Conservation (phyloP, 805 yeast species). For the Alloascoidea africana region DNA sequence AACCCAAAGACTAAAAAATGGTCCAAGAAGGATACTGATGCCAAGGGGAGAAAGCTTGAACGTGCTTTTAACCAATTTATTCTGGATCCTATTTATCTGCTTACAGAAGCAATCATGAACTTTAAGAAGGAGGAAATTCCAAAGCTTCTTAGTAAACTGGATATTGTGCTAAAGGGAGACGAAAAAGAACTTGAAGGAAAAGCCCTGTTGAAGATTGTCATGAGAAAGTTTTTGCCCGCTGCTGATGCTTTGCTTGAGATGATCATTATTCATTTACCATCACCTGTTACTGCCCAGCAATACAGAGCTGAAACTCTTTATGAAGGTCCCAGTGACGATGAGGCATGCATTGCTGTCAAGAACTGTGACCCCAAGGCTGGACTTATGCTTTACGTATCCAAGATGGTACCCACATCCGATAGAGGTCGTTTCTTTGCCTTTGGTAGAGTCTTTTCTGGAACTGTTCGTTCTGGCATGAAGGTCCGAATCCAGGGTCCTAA, state of each 20-base stretch:
- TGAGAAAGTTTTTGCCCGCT: constrained; percentile 99
- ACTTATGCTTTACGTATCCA: constrained; percentile 97
- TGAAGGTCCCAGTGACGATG: constrained; percentile 94
- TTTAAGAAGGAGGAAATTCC: constrained; percentile 97
- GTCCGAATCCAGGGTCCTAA: constrained; percentile 99
- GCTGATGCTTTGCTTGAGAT: constrained; percentile 98
- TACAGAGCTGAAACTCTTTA: constrained; percentile 99
- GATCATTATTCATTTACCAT: constrained; percentile 97
- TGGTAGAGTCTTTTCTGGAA: constrained; percentile 99
- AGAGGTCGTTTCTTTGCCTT: constrained; percentile 99
- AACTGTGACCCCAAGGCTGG: constrained; percentile 98
- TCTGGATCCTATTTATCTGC: constrained; percentile 97
- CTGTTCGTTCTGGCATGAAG: constrained; percentile 97
- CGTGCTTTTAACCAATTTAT: constrained; percentile 99
- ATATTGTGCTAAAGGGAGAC: constrained; percentile 83
- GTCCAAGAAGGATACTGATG: constrained; percentile 91
- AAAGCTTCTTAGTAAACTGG: constrained; percentile 83
- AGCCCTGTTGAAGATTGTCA: constrained; percentile 94
- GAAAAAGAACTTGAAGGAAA: constrained; percentile 98
- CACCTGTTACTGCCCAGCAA: constrained; percentile 97
- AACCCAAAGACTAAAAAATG: constrained; percentile 99
- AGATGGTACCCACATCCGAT: constrained; percentile 99
- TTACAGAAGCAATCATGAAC: constrained; percentile 96
- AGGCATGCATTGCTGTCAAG: constrained; percentile 81
- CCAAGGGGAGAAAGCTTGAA: constrained; percentile 89